phyloP scores from a whole-genome alignment of 2,329 filamentous ascomycete species.

The Monosporascus sp. region DNA sequence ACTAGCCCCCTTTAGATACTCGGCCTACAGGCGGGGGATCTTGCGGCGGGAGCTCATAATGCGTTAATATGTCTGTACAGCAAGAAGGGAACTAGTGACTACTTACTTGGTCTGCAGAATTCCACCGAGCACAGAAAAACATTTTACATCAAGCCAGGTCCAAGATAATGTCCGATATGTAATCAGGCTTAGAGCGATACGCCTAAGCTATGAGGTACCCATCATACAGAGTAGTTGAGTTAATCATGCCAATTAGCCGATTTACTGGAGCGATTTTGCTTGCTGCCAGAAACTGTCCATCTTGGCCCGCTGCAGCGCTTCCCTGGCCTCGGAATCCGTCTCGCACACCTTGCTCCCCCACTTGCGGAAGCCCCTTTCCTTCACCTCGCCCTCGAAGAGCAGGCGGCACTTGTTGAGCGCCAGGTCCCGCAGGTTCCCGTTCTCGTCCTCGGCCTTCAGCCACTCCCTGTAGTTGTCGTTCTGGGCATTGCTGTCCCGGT shows the following conservation, averaged over 20 bases:
- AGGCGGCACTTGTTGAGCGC: slow-evolving; percentile 75
- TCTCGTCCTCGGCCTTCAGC: slow-evolving; percentile 74
- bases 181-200: too few relatives aligned
- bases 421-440: slow-evolving; percentile 75
- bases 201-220: too few relatives aligned
- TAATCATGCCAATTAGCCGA: too few relatives aligned
- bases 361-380: slow-evolving; percentile 73
- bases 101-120: too few relatives aligned
- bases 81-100: too few relatives aligned
- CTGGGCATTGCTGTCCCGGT: slow-evolving; percentile 55
- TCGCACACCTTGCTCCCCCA: slow-evolving; percentile 92
- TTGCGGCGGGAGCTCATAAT: too few relatives aligned
- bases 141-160: too few relatives aligned
- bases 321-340: slow-evolving; percentile 82
- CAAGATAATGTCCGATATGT: too few relatives aligned
- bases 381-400: slow-evolving; percentile 88
- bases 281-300: slow-evolving; percentile 95
- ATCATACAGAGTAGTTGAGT: too few relatives aligned
- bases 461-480: slow-evolving; percentile 57
- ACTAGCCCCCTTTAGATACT: not conserved
- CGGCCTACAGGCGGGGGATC: too few relatives aligned
- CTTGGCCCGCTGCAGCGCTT: slow-evolving; percentile 72
- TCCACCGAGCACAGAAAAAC: too few relatives aligned
- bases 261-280: slow-evolving; percentile 56
- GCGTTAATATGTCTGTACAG: too few relatives aligned